A percentile compares a stretch with the other conserved stretches of the same genome.
Conservation (phyloP, 805 yeast genomes). For the Candida ulmi region DNA sequence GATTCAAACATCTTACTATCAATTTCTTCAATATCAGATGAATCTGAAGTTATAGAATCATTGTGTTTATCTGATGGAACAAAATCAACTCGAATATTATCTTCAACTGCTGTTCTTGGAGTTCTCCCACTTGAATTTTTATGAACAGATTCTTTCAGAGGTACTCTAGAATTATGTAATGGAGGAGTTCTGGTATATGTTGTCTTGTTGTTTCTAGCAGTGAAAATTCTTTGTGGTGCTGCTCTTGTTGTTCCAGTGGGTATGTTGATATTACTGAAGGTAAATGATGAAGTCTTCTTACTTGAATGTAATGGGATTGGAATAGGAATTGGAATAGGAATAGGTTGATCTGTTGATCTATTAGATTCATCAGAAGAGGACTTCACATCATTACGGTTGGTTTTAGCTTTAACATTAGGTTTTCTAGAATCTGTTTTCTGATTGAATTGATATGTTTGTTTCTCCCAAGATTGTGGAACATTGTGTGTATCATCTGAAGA, state of each 20-base stretch:
- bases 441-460: conserved; percentile 3
- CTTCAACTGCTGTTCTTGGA: neutral
- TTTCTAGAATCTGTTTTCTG: neutral
- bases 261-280: neutral
- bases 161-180: neutral
- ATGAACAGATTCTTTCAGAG: neutral
- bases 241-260: neutral
- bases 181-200: neutral
- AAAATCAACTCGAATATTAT: neutral
- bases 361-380: too few relatives aligned
- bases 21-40: too few relatives aligned
- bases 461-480: conserved; percentile 8
- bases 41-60: neutral
- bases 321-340: neutral
- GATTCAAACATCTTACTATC: too few relatives aligned
- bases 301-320: too few relatives aligned
- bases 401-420: too few relatives aligned
- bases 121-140: neutral
- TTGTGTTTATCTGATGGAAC: neutral
- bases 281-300: neutral
- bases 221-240: neutral
- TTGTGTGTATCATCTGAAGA: neutral
- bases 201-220: neutral
- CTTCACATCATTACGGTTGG: too few relatives aligned
- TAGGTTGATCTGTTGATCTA: too few relatives aligned